Percentiles rank a stretch among this genome's conserved stretches.
phyloP scores from a whole-genome alignment of 2,329 filamentous ascomycete genomes.

The Penicillium occitanis region DNA sequence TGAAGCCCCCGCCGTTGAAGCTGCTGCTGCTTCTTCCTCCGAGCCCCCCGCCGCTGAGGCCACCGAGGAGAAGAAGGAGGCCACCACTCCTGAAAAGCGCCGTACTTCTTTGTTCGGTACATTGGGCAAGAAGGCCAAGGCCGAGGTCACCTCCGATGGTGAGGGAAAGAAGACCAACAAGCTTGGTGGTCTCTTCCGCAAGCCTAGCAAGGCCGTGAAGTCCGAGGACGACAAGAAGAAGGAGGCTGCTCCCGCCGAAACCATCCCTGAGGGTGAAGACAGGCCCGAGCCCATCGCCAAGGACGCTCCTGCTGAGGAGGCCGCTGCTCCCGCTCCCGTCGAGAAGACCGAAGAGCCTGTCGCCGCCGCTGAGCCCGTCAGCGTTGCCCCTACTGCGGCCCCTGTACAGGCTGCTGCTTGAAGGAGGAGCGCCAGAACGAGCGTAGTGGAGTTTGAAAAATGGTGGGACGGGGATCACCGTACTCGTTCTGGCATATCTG shows the following conservation, averaged over 20 bases:
- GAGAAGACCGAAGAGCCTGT: constrained; percentile 30
- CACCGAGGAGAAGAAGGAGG: constrained; percentile 32
- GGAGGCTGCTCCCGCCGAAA: constrained; percentile 31
- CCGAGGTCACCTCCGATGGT: constrained; percentile 49
- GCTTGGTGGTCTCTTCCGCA: constrained; percentile 51
- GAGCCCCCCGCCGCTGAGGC: constrained; percentile 27
- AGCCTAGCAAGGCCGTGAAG: constrained; percentile 51
- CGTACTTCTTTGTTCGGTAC: constrained; percentile 56
- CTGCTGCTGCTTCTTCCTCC: constrained; percentile 32
- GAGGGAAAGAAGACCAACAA: constrained; percentile 51
- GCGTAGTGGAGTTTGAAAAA: constrained; percentile 42
- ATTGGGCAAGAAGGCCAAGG: constrained; percentile 55
- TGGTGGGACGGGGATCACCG: constrained; percentile 41
- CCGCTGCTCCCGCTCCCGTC: constrained; percentile 25
- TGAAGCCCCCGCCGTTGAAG: constrained; percentile 38
- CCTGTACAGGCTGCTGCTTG: constrained; percentile 47
- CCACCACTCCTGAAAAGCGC: constrained; percentile 37
- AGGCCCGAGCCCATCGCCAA: constrained; percentile 30
- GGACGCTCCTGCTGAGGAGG: constrained; percentile 29
- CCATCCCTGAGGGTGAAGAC: constrained; percentile 30
- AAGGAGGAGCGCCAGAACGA: constrained; percentile 35
- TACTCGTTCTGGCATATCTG: constrained; percentile 31
- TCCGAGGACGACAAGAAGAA: constrained; percentile 39
- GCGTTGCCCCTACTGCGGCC: constrained; percentile 33
- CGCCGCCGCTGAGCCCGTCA: constrained; percentile 32